Evolutionary conservation across 306 rosid genomes (phyloP).

Genomic region (Ziziphus jujuba): DNA sequence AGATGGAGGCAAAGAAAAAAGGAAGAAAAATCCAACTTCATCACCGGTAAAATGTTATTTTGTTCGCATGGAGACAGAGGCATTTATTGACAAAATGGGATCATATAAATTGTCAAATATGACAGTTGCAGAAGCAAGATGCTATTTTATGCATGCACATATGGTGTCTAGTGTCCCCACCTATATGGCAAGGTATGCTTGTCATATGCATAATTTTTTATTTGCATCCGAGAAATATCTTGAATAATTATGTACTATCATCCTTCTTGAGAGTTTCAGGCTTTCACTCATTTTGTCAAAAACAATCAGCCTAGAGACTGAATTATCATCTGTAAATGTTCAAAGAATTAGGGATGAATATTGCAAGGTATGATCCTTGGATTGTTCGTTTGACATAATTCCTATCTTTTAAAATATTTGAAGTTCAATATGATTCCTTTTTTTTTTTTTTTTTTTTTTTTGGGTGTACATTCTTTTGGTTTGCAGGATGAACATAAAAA

Average conservation of each 20-base stretch:
- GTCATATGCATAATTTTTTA: too few species aligned
- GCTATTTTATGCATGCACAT: conserved; percentile 74
- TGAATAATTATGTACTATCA: conserved; percentile 18
- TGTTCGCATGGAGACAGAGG: conserved; percentile 49
- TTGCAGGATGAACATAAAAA: conserved; percentile 55
- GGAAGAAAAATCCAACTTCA: conserved; percentile 55
- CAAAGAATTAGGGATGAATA: conserved; percentile 41
- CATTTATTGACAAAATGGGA: conserved; percentile 31
- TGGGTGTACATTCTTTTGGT: neutral
- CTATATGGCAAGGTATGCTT: conserved; percentile 75
- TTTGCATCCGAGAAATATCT: neutral
- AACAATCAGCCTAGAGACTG: conserved; percentile 50
- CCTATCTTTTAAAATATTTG: neutral
- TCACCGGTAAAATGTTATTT: conserved; percentile 79
- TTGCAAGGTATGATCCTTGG: conserved; percentile 48
- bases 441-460: too few species aligned
- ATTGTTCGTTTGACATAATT: neutral
- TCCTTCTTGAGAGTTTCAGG: conserved; percentile 38
- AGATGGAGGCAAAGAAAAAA: conserved; percentile 76
- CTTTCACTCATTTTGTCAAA: conserved; percentile 80
- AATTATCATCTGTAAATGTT: conserved; percentile 49
- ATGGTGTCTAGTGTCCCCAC: conserved; percentile 42
- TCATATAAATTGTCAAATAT: conserved; percentile 41
- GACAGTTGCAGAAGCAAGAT: conserved; percentile 52
- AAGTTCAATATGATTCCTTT: neutral